Percentiles rank a stretch among this genome's conserved stretches.
Conservation (phyloP, 1,139 yeast species). For the Wickerhamomyces sp. region DNA sequence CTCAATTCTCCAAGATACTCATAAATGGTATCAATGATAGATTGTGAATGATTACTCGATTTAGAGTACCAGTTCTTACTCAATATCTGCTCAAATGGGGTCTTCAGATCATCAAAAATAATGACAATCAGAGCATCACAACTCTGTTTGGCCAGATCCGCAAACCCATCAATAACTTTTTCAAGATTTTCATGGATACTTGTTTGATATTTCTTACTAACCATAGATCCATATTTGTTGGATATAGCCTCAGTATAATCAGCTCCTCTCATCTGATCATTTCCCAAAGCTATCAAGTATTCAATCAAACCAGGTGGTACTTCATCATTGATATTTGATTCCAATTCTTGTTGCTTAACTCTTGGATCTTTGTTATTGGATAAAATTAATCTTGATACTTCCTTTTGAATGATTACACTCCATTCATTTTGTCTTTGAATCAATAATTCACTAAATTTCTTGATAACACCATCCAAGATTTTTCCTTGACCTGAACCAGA, state of each 20-base stretch:
- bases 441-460: conserved; percentile 63
- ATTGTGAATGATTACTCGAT: conserved; percentile 41
- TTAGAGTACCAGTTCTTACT: conserved; percentile 45
- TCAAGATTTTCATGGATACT: conserved; percentile 55
- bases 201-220: conserved; percentile 57
- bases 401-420: conserved; percentile 51
- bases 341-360: conserved; percentile 22
- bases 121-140: conserved; percentile 60
- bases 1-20: conserved; percentile 69
- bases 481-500: conserved; percentile 83
- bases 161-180: conserved; percentile 67
- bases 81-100: conserved; percentile 44
- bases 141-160: conserved; percentile 68
- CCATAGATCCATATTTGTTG: conserved; percentile 58
- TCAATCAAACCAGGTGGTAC: conserved; percentile 79
- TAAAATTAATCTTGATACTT: conserved; percentile 49
- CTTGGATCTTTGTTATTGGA: conserved; percentile 28
- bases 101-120: conserved; percentile 63
- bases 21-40: conserved; percentile 64
- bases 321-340: conserved; percentile 1
- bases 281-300: conserved; percentile 78
- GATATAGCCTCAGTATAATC: conserved; percentile 73
- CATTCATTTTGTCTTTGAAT: conserved; percentile 58
- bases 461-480: conserved; percentile 78
- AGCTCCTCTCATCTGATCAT: conserved; percentile 84